Conservation (phyloP, 495 filamentous ascomycete species). For the Neurospora tetrasperma region DNA sequence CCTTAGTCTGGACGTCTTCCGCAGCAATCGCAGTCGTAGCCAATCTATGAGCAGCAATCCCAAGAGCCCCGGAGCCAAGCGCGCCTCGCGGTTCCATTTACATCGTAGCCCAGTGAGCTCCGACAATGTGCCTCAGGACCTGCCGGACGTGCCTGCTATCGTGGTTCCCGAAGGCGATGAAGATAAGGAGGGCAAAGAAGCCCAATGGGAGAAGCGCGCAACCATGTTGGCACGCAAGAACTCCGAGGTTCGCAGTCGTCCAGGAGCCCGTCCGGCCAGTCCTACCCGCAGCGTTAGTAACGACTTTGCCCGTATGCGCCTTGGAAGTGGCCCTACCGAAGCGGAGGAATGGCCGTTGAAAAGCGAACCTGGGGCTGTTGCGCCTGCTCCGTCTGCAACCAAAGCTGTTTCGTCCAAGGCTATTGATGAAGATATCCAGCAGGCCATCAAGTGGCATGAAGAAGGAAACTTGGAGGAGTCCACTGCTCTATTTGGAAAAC, state of each 20-base stretch:
- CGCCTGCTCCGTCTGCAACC: slow-evolving; percentile 11
- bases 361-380: background rate
- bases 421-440: slow-evolving; percentile 74
- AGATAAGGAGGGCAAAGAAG: slow-evolving; percentile 29
- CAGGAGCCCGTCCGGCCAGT: slow-evolving; percentile 27
- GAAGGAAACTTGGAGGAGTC: slow-evolving; percentile 62
- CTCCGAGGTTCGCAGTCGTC: slow-evolving; percentile 35
- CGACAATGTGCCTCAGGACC: slow-evolving; percentile 62
- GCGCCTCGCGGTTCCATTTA: slow-evolving; percentile 62
- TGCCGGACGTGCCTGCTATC: slow-evolving; percentile 52
- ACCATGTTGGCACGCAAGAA: slow-evolving; percentile 71
- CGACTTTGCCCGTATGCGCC: slow-evolving; percentile 14
- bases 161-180: slow-evolving; percentile 37
- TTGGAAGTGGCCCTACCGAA: slow-evolving; percentile 6
- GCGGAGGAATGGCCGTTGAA: background rate
- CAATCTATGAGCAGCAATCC: slow-evolving; percentile 30
- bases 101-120: slow-evolving; percentile 52
- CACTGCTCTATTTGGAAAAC: slow-evolving; percentile 73
- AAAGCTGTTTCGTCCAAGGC: slow-evolving; percentile 36
- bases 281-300: slow-evolving; percentile 16
- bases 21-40: slow-evolving; percentile 40
- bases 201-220: slow-evolving; percentile 78
- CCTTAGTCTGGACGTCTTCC: slow-evolving; percentile 21
- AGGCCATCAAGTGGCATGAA: slow-evolving; percentile 93
- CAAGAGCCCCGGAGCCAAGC: slow-evolving; percentile 28